A percentile compares a stretch with the other conserved stretches of the same genome.
Evolutionary conservation across 1,284 basidiomycete genomes (phyloP).

Genomic region (Volvariella surrecta): DNA sequence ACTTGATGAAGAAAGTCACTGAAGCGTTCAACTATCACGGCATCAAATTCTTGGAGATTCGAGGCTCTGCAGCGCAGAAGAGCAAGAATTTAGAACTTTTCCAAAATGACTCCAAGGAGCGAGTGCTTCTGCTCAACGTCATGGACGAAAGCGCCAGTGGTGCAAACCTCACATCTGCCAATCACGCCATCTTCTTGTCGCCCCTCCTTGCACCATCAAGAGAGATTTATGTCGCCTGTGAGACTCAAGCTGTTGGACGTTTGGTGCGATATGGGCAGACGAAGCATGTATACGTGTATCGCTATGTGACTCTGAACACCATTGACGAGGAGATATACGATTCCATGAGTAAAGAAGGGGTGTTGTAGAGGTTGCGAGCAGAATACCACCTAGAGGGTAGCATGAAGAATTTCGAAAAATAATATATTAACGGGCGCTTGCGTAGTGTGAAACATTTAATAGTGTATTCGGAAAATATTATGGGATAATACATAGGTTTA

Average conservation of each 20-base stretch:
- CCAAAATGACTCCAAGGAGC: constrained; percentile 68
- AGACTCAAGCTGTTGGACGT: constrained; percentile 88
- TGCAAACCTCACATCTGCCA: constrained; percentile 87
- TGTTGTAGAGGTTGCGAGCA: constrained; percentile 8
- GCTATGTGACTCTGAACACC: constrained; percentile 75
- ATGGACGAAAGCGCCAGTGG: constrained; percentile 94
- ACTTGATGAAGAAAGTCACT: constrained; percentile 84
- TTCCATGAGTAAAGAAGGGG: constrained; percentile 31
- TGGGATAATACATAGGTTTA: no score
- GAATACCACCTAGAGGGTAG: no score
- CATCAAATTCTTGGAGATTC: constrained; percentile 76
- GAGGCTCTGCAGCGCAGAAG: constrained; percentile 68
- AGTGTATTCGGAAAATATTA: no score
- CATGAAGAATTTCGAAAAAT: no score
- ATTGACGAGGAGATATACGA: constrained; percentile 82
- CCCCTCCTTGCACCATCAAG: constrained; percentile 74
- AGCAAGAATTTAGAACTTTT: constrained; percentile 80
- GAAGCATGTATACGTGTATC: constrained; percentile 74
- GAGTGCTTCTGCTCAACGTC: constrained; percentile 84
- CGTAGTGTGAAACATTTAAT: no score
- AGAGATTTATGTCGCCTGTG: constrained; percentile 80
- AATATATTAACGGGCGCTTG: no score
- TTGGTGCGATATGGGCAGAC: constrained; percentile 81
- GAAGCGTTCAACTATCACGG: constrained; percentile 71
- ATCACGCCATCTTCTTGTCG: constrained; percentile 92